Conservation (phyloP, 1,284 basidiomycete species). For the Hemileia vastatrix region DNA sequence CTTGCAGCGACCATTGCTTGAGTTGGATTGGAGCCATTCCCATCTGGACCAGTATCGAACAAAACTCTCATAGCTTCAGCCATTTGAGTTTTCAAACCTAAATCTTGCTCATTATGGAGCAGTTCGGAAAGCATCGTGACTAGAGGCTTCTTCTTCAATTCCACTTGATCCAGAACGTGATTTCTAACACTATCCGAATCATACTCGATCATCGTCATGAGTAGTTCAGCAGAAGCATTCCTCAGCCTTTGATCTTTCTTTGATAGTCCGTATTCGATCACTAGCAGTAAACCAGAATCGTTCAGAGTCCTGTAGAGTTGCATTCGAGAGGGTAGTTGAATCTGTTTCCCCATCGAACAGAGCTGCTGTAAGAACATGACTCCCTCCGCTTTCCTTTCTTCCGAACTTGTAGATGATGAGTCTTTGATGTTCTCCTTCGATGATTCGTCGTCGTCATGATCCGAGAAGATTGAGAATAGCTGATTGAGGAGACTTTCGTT, state of each 20-base stretch:
- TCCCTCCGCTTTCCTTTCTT: slow-evolving; percentile 54
- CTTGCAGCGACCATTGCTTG: slow-evolving; percentile 45
- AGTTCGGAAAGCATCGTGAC: slow-evolving; percentile 65
- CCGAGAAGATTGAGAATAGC: slow-evolving; percentile 67
- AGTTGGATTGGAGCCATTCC: slow-evolving; percentile 43
- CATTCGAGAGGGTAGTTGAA: slow-evolving; percentile 77
- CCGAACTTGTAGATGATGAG: too few species aligned
- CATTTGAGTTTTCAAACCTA: slow-evolving; percentile 81
- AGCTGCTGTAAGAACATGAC: slow-evolving; percentile 84
- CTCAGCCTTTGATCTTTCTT: too few species aligned
- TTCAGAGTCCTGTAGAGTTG: slow-evolving; percentile 79
- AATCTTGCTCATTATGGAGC: slow-evolving; percentile 65
- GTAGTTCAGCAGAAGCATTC: slow-evolving; percentile 79
- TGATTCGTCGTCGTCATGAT: too few species aligned
- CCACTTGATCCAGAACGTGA: slow-evolving; percentile 73
- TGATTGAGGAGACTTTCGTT: slow-evolving; percentile 67
- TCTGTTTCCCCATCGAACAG: slow-evolving; percentile 89
- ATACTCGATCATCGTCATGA: slow-evolving; percentile 80
- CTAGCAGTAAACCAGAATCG: slow-evolving; percentile 76
- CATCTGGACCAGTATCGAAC: slow-evolving; percentile 56
- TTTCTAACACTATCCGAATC: slow-evolving; percentile 75
- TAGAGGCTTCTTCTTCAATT: slow-evolving; percentile 48
- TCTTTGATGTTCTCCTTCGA: too few species aligned
- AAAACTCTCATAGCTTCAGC: slow-evolving; percentile 76
- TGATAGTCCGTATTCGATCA: slow-evolving; percentile 61